These are phyloP conservation scores for Diddensiella santjacobensis DNA, from an alignment of 805 yeast genomes.

Conservation along the genomic window DNA sequence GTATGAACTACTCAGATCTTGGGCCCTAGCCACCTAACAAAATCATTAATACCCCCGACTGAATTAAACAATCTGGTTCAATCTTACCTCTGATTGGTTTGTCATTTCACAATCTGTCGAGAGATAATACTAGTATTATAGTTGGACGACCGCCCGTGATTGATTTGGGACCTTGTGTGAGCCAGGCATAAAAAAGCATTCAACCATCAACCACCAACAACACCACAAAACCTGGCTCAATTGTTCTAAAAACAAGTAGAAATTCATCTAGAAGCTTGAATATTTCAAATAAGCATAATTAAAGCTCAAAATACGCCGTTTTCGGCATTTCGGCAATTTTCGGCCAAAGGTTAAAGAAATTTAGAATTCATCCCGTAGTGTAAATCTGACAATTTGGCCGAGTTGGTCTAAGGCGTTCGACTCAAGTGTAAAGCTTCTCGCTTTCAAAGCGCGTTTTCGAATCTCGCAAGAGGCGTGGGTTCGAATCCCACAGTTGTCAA, in stretches of 20 bases:
- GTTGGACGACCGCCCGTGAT: no score
- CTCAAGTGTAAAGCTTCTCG: conserved; percentile 58
- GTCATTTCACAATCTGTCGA: no score
- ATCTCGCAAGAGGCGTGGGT: conserved; percentile 86
- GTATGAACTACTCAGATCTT: conserved; percentile 21
- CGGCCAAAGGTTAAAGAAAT: neutral
- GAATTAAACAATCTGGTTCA: no score
- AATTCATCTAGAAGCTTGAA: neutral
- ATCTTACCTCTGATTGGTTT: neutral
- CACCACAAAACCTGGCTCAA: no score
- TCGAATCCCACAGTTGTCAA: conserved; percentile 81
- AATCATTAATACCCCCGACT: neutral
- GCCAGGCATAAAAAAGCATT: no score
- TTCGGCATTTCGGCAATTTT: neutral
- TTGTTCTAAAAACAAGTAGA: neutral
- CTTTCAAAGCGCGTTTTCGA: conserved; percentile 21
- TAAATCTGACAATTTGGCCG: conserved; percentile 58
- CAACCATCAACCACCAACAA: no score
- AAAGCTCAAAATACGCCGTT: neutral
- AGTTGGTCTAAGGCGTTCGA: conserved; percentile 61
- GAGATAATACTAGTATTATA: no score
- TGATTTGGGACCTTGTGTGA: no score
- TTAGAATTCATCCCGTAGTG: neutral
- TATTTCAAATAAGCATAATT: neutral
- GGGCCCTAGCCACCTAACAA: neutral